phyloP scores from a whole-genome alignment of 345 rosid genomes.

The Boechera divaricarpa region DNA sequence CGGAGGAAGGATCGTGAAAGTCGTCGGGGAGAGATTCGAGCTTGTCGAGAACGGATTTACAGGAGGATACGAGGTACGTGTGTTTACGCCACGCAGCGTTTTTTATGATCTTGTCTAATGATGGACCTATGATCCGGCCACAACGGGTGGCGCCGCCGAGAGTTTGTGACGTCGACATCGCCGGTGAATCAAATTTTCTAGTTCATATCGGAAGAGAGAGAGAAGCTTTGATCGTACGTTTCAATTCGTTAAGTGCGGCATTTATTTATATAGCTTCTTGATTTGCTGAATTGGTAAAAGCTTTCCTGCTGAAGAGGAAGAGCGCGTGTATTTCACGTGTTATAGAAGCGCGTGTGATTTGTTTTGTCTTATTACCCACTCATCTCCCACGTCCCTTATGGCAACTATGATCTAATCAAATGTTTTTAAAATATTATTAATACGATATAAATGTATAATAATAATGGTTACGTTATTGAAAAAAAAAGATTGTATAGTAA shows the following conservation, averaged over 20 bases:
- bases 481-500: not conserved
- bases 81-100: constrained; percentile 99
- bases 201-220: not conserved
- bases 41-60: constrained; percentile 84
- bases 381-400: constrained; percentile 38
- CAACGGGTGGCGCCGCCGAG: constrained; percentile 85
- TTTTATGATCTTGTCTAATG: constrained; percentile 84
- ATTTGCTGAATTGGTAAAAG: constrained; percentile 48
- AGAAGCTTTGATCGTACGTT: constrained; percentile 41
- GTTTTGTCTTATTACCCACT: constrained; percentile 22
- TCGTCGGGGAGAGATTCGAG: constrained; percentile 67
- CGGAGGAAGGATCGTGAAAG: constrained; percentile 54
- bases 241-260: not conserved
- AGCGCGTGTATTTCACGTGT: constrained; percentile 29
- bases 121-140: constrained; percentile 84
- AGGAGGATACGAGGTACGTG: constrained; percentile 80
- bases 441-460: constrained; percentile 13
- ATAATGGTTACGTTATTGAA: not conserved
- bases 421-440: not conserved
- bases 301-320: constrained; percentile 37
- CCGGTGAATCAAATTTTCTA: constrained; percentile 11
- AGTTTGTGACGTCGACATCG: constrained; percentile 69
- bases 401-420: constrained; percentile 26
- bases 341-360: constrained; percentile 31
- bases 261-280: constrained; percentile 36